Evolutionary conservation across 306 rosid genomes (phyloP).

Genomic region (Morella rubra): DNA sequence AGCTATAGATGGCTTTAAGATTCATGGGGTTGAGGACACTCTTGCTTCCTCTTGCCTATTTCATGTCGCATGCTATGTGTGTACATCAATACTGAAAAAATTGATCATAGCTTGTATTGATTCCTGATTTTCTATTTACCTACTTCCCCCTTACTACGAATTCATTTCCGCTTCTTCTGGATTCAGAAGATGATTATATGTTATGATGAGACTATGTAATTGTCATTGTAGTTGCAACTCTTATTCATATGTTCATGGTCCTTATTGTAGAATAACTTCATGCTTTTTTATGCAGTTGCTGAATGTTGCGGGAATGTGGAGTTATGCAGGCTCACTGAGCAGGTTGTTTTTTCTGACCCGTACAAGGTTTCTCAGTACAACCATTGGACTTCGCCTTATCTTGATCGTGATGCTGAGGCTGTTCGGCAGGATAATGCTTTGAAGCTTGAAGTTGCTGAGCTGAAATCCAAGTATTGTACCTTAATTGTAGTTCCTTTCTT

Average conservation of each 20-base stretch:
- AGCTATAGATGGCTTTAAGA: neutral
- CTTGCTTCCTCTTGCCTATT: neutral
- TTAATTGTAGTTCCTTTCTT: neutral
- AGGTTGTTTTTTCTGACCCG: slow-evolving; percentile 95
- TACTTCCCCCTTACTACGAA: neutral
- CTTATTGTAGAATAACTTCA: neutral
- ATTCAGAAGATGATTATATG: neutral
- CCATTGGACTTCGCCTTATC: slow-evolving; percentile 77
- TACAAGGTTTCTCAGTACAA: slow-evolving; percentile 73
- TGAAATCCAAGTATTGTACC: slow-evolving; percentile 66
- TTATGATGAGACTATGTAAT: neutral
- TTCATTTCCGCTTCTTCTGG: neutral
- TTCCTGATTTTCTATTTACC: neutral
- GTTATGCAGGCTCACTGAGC: slow-evolving; percentile 85
- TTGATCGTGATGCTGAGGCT: slow-evolving; percentile 82
- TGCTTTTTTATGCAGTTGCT: slow-evolving; percentile 61
- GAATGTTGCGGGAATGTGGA: slow-evolving; percentile 89
- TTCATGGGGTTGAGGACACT: slow-evolving; percentile 15
- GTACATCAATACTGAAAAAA: slow-evolving; percentile 2
- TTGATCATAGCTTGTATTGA: neutral
- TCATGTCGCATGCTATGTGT: neutral
- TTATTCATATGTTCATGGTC: neutral
- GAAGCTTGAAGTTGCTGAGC: slow-evolving; percentile 85
- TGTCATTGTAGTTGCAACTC: neutral
- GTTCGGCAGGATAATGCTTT: slow-evolving; percentile 70